Percentiles rank a stretch among this genome's conserved stretches.
phyloP scores from a whole-genome alignment of 202 grass and related monocot species.

The Bolboschoenoplectus hybrid region DNA sequence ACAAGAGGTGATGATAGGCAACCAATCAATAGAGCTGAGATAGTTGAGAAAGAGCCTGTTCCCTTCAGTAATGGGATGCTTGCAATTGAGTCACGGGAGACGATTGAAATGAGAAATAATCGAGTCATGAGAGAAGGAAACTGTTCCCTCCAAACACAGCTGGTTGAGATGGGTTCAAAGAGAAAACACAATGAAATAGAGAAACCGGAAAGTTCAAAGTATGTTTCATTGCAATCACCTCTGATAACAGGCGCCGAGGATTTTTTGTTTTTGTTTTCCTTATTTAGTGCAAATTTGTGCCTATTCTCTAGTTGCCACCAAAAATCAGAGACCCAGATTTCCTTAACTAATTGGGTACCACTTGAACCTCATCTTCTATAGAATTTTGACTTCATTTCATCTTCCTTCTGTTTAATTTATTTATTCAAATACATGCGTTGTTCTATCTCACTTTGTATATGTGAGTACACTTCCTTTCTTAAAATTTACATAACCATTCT shows the following conservation, averaged over 20 bases:
- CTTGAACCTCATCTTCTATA: not conserved
- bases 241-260: not conserved
- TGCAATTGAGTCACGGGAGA: constrained; percentile 45
- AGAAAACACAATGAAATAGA: constrained; percentile 59
- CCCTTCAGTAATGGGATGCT: constrained; percentile 43
- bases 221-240: constrained; percentile 38
- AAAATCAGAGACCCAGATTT: not conserved
- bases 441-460: not conserved
- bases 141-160: constrained; percentile 28
- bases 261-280: constrained; percentile 21
- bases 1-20: constrained; percentile 41
- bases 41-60: constrained; percentile 47
- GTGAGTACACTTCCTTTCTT: not conserved
- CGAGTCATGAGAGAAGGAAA: constrained; percentile 47
- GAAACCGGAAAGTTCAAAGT: constrained; percentile 65
- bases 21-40: constrained; percentile 50
- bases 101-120: constrained; percentile 41
- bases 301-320: not conserved
- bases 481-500: not conserved
- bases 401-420: not conserved
- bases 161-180: constrained; percentile 47
- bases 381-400: constrained; percentile 14
- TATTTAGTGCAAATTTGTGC: not conserved
- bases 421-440: not conserved
- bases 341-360: not conserved